A percentile compares a stretch with the other conserved stretches of the same genome.
phyloP scores from a whole-genome alignment of 257 asterid genomes.

The Solanum piurae region DNA sequence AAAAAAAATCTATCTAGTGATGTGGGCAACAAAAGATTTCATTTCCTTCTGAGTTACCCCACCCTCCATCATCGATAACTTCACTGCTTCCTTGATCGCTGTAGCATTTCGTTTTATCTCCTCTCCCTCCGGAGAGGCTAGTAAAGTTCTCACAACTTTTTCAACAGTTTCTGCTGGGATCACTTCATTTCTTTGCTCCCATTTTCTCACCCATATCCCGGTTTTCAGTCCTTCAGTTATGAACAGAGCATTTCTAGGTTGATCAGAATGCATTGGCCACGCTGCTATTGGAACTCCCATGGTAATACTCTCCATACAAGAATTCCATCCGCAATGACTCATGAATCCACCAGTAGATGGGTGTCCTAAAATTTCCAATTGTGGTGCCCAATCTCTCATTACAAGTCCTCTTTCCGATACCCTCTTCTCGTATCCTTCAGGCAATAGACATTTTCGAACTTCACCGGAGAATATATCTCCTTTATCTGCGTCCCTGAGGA shows the following conservation, averaged over 20 bases:
- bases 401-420: not conserved
- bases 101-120: conserved; percentile 29
- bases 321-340: conserved; percentile 23
- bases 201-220: conserved; percentile 15
- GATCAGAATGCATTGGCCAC: conserved; percentile 25
- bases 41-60: conserved; percentile 18
- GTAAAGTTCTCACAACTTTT: conserved; percentile 23
- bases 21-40: conserved; percentile 26
- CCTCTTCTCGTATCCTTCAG: conserved; percentile 15
- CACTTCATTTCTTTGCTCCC: conserved; percentile 16
- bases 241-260: conserved; percentile 6
- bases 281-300: conserved; percentile 14
- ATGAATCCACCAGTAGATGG: not conserved
- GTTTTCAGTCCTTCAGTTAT: not conserved
- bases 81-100: conserved; percentile 19
- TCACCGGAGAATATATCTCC: conserved; percentile 34
- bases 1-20: conserved; percentile 11
- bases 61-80: conserved; percentile 9
- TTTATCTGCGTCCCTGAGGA: conserved; percentile 48
- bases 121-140: conserved; percentile 40
- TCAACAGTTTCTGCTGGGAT: conserved; percentile 9
- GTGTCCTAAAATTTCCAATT: conserved; percentile 5
- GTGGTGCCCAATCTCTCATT: conserved; percentile 17
- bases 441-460: not conserved
- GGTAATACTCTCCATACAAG: conserved; percentile 7